Base-by-base conservation (phyloP, 805 yeast genomes). In the Cyberlindnera amylophila region DNA sequence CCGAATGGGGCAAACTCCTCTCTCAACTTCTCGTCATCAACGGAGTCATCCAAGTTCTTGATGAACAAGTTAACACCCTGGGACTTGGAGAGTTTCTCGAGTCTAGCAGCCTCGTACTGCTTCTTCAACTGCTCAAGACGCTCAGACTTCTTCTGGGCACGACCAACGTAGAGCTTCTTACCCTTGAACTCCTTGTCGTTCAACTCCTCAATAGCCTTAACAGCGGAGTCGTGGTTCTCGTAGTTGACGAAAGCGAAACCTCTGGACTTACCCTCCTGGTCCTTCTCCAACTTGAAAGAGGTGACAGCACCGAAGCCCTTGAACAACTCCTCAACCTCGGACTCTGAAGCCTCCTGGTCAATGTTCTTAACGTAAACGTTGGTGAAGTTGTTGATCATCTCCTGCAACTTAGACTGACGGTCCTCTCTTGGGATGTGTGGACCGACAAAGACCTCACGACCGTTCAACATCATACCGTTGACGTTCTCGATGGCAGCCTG, bases 111-210 rank as follows among this genome's bases (percentile, higher is more conserved):
- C 72, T 93, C 98, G 74, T 87, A 83, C 74, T 88, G 95, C 72
- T 83, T 84, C 77, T 86, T 88, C 70, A 93, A 85, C 72, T 89
- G 95, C 74, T 88, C 96, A 64, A 82, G 70, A 77, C 99, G 90
- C 80, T 93, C 99, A 70, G 86, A 78, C 81, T 89, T 91, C 89
- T 89, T 91, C 77, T 93, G 99, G 58, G 99, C 99, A 72, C 99
- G 88, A 62, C 97, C 96, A 62, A 91, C 99, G 68, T 81, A 93
- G 54, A 93, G 71, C 69, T 74, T 79, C 74, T 86, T 87, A 62
- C 93, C 95, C 60, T 79, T 81, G 66, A 83, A 67, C 64, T 93
- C 98, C 57, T 69, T 72, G 66, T 84, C 96, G 72, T 93, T 86
- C 67, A 91, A 80, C 61, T 75, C 93, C 41, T 87, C 97, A 57